Percentiles rank a stretch among this genome's conserved stretches.
Evolutionary conservation across 1,139 yeast genomes (phyloP).

Genomic region (Kodamaea plutei): DNA sequence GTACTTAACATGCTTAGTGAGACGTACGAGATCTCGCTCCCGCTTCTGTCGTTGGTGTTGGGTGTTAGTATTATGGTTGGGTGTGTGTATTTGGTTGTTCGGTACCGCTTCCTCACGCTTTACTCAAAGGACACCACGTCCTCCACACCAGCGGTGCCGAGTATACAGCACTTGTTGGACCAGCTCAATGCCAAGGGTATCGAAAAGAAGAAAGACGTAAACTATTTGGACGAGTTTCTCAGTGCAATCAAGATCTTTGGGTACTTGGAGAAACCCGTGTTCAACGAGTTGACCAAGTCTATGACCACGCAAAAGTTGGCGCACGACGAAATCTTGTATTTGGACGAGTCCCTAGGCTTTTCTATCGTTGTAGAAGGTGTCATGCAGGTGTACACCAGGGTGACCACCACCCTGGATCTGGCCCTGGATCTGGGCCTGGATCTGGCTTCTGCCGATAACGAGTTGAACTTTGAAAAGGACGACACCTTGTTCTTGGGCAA

Average conservation of each 20-base stretch:
- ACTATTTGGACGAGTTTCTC: slow-evolving; percentile 81
- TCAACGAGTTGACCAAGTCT: slow-evolving; percentile 86
- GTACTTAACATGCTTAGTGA: slow-evolving; percentile 24
- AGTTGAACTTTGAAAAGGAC: slow-evolving; percentile 30
- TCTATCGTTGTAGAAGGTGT: slow-evolving; percentile 93
- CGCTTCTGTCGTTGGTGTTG: slow-evolving; percentile 31
- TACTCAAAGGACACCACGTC: slow-evolving; percentile 29
- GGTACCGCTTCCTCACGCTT: slow-evolving; percentile 37
- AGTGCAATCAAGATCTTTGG: slow-evolving; percentile 94
- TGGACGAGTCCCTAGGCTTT: slow-evolving; percentile 74
- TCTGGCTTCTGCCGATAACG: slow-evolving; percentile 12
- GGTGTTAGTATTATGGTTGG: slow-evolving; percentile 18
- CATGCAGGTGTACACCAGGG: slow-evolving; percentile 69
- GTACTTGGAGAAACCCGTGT: slow-evolving; percentile 82
- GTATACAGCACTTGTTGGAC: slow-evolving; percentile 10
- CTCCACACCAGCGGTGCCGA: slow-evolving; percentile 5
- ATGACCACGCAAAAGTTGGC: slow-evolving; percentile 86
- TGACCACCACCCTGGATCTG: slow-evolving; percentile 12
- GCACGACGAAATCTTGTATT: slow-evolving; percentile 67
- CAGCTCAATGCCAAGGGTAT: slow-evolving; percentile 9
- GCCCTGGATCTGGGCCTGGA: slow-evolving; percentile 13
- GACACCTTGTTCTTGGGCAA: slow-evolving; percentile 44
- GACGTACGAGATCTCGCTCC: slow-evolving; percentile 30
- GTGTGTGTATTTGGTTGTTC: slow-evolving; percentile 27
- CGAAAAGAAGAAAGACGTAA: slow-evolving; percentile 30